A percentile compares a stretch with the other conserved stretches of the same genome.
Evolutionary conservation across 768 basidiomycete species (phyloP).

Genomic region (Lactifluus piperatus): DNA sequence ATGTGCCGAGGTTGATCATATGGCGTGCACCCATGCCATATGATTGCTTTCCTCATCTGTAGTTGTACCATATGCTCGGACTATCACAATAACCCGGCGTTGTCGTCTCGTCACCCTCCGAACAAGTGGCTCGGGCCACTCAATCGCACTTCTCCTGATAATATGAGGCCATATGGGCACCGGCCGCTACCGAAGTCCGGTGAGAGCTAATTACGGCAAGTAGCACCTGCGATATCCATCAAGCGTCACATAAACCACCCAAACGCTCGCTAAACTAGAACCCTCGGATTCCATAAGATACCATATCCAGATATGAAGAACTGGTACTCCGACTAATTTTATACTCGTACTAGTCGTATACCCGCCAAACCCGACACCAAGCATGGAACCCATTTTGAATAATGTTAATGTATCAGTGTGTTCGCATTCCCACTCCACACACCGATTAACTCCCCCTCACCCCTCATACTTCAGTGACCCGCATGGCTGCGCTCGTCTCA

Average conservation of each 20-base stretch:
- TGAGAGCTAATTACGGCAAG: too few relatives aligned
- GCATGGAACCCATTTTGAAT: not conserved
- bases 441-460: not conserved
- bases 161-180: not conserved
- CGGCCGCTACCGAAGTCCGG: not conserved
- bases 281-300: not conserved
- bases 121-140: not conserved
- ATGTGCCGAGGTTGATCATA: conserved; percentile 2
- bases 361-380: not conserved
- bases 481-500: not conserved
- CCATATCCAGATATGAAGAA: not conserved
- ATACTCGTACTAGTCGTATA: not conserved
- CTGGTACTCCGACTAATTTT: not conserved
- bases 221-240: too few relatives aligned
- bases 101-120: not conserved
- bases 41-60: not conserved
- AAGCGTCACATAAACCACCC: not conserved
- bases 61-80: not conserved
- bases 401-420: not conserved
- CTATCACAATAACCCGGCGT: not conserved
- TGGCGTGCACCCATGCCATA: not conserved
- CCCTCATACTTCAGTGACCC: not conserved
- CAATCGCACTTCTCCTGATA: not conserved
- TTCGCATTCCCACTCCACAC: not conserved
- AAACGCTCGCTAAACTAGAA: not conserved